phyloP scores from a whole-genome alignment of 441 rosid genomes.

The Gossypium lobatum region DNA sequence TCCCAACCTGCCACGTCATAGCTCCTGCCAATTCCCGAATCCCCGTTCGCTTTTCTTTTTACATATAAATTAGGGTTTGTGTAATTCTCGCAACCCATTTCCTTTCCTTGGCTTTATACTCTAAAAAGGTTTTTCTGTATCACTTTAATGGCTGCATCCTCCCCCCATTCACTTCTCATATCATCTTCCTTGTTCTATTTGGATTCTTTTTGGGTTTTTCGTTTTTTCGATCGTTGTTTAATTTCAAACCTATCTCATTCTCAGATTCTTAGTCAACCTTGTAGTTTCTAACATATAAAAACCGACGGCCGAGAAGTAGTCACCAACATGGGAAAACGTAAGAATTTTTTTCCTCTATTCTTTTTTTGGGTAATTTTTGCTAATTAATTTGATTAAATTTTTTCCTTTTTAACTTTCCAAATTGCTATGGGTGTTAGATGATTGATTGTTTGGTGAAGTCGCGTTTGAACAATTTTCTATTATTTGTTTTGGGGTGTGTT shows the following conservation, averaged over 20 bases:
- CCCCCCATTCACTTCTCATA: conserved; percentile 24
- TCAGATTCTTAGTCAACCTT: conserved; percentile 31
- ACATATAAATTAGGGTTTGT: neutral
- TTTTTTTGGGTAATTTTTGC: neutral
- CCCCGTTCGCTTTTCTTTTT: neutral
- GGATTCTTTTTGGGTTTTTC: conserved; percentile 27
- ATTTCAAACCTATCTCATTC: conserved; percentile 17
- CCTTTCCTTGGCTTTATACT: neutral
- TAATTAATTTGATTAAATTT: neutral
- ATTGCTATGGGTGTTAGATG: neutral
- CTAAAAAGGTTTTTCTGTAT: neutral
- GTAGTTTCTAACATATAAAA: conserved; percentile 27
- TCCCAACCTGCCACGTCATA: neutral
- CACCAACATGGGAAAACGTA: conserved; percentile 65
- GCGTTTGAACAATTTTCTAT: neutral
- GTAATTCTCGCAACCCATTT: neutral
- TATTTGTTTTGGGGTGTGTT: neutral
- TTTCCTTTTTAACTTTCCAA: neutral
- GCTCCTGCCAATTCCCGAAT: neutral
- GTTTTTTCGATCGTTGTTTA: conserved; percentile 15
- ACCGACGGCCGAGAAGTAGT: neutral
- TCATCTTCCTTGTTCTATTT: conserved; percentile 15
- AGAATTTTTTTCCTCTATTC: conserved; percentile 15
- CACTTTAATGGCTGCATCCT: conserved; percentile 54
- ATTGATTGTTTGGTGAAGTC: neutral